Evolutionary conservation across 495 filamentous ascomycete genomes (phyloP), one percentile per base, ranked within the genome.

Genomic region (Delitschia confertaspora): DNA sequence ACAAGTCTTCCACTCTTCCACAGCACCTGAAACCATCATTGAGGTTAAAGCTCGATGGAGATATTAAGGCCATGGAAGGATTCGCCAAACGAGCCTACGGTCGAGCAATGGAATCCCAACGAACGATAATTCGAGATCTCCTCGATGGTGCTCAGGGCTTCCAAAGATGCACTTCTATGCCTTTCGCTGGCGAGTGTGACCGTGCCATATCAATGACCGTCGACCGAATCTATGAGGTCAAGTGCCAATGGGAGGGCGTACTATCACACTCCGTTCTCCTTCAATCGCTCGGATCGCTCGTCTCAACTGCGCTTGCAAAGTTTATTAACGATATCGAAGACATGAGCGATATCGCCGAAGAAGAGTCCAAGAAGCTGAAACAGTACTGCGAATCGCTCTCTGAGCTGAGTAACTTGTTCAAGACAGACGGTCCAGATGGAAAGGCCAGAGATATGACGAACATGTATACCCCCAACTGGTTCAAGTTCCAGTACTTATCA

Each of bases 291-390:
- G 91, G 93, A 3, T 81, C 81, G 8, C 69, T 99, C 2, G 69
- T 88, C 4, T 79, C 83, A n/a, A 79, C 83, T 0, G 71, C 91
- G 10, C 76, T 83, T n/a, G 69, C 69, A 14, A 93, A 91, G 55
- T 71, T 94, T 9, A 79, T 94, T 31, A 65, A 73, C 36, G 93
- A 95, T 42, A 74, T 96, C 25, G 81, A 87, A 58, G 91, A 99
- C 42, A 70, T 96, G 42, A 60, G 76, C 2, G 82, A 88, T 42
- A 94, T 99, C 36, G 80, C 82, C 3, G 88, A 88, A 50, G 75
- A 85, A 19, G 88, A 96, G 58, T 88, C 86, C 2, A 81, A 84
- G 48, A 75, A 74, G 42, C 74, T 94, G 23, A 80, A 85, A 2
- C 67, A 65, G 14, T 78, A 88, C 42, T 86, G 88, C 62, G 76